Evolutionary conservation across 2,329 filamentous ascomycete species (phyloP).

Genomic region (Metarhizium sp.): DNA sequence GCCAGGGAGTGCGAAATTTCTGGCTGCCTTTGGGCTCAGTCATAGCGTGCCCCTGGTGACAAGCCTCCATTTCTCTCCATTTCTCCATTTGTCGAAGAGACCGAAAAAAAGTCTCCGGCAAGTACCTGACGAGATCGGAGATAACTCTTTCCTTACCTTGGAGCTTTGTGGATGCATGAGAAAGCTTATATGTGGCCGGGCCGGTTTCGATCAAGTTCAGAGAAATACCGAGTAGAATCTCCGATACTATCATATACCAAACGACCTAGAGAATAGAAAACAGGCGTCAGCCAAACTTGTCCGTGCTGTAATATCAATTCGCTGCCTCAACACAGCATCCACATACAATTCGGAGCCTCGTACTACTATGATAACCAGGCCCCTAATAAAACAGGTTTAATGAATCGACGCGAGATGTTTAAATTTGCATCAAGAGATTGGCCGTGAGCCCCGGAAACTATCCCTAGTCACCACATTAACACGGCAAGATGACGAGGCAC

Average conservation of each 20-base stretch:
- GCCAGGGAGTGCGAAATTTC: background rate
- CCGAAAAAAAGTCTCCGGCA: background rate
- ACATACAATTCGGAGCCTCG: background rate
- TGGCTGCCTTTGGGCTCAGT: background rate
- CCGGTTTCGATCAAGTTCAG: background rate
- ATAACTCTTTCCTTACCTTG: slow-evolving; percentile 2
- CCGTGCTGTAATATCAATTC: background rate
- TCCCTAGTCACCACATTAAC: background rate
- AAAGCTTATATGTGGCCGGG: background rate
- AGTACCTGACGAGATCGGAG: background rate
- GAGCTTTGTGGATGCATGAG: slow-evolving; percentile 6
- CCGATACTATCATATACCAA: background rate
- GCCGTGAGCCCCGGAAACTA: background rate
- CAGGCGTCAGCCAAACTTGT: background rate
- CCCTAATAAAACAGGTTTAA: background rate
- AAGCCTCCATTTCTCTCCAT: background rate
- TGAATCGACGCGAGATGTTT: background rate
- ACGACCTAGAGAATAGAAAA: background rate
- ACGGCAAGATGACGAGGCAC: background rate
- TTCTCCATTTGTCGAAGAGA: too few species aligned
- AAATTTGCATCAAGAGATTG: background rate
- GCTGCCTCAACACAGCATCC: background rate
- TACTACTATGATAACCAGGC: background rate
- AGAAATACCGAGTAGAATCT: background rate
- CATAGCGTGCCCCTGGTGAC: background rate